A percentile compares a stretch with the other conserved stretches of the same genome.
These are phyloP conservation scores for Jackrogersella minutella DNA, from an alignment of 495 filamentous ascomycete species.

Conservation along the genomic window DNA sequence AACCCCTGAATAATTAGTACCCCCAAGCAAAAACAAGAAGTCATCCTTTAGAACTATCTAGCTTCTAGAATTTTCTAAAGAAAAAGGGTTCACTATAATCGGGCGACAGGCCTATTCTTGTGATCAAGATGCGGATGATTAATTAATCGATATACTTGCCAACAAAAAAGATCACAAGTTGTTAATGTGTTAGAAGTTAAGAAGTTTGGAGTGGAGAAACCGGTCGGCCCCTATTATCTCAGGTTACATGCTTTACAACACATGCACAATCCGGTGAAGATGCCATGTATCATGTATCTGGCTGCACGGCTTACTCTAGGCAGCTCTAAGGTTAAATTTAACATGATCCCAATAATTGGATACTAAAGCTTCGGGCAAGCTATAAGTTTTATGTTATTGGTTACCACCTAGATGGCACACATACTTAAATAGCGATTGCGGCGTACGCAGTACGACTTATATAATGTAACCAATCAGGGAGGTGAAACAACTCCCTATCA, in stretches of 20 bases:
- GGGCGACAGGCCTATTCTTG: conserved; percentile 21
- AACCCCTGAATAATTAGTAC: conserved; percentile 9
- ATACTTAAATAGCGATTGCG: not conserved
- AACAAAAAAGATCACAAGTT: not conserved
- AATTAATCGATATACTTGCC: not conserved
- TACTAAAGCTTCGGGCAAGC: not conserved
- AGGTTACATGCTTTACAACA: not conserved
- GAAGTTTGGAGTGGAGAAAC: conserved; percentile 5
- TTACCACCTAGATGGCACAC: conserved; percentile 41
- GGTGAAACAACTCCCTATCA: not conserved
- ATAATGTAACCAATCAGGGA: conserved; percentile 6
- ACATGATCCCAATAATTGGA: conserved; percentile 12
- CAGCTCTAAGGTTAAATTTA: conserved; percentile 25
- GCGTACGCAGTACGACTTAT: conserved; percentile 24
- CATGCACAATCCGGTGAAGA: conserved; percentile 12
- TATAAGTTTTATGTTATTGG: conserved; percentile 32
- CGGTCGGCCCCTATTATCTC: conserved; percentile 3
- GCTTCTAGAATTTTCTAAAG: no score
- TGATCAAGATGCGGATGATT: conserved; percentile 23
- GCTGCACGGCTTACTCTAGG: no score
- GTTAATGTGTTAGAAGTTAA: not conserved
- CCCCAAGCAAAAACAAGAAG: conserved; percentile 8
- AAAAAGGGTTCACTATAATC: not conserved
- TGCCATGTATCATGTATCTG: conserved; percentile 18
- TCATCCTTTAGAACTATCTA: conserved; percentile 24